Conservation (phyloP, 2,329 filamentous ascomycete species). For the Colletotrichum somersetense region DNA sequence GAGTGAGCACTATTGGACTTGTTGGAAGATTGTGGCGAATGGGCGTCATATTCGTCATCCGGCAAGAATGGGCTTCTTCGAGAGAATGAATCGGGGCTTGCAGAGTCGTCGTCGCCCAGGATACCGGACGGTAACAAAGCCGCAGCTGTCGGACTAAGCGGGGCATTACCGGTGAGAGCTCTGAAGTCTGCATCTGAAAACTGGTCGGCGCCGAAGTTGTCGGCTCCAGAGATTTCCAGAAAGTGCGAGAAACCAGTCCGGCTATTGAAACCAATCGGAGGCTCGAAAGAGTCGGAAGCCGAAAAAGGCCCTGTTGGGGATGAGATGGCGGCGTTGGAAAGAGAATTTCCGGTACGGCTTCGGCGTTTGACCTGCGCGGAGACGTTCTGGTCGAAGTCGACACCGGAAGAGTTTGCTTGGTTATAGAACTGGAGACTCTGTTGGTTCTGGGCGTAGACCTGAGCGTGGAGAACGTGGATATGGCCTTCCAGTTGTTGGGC, state of each 20-base stretch:
- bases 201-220: conserved; percentile 47
- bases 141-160: conserved; percentile 82
- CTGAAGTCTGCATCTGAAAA: conserved; percentile 74
- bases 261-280: conserved; percentile 66
- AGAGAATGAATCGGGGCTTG: conserved; percentile 54
- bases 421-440: conserved; percentile 59
- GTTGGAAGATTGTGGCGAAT: conserved; percentile 72
- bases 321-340: conserved; percentile 57
- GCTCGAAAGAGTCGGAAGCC: conserved; percentile 58
- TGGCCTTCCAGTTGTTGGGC: conserved; percentile 62
- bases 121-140: conserved; percentile 78
- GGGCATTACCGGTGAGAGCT: conserved; percentile 72
- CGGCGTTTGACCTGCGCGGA: conserved; percentile 60
- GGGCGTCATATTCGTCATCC: conserved; percentile 60
- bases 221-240: conserved; percentile 60
- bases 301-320: conserved; percentile 56
- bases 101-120: conserved; percentile 73
- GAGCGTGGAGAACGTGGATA: conserved; percentile 60
- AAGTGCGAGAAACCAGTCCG: conserved; percentile 67
- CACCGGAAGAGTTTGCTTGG: conserved; percentile 58
- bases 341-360: conserved; percentile 62
- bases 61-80: conserved; percentile 54
- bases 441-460: conserved; percentile 59
- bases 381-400: conserved; percentile 61
- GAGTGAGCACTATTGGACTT: conserved; percentile 69